Base-by-base conservation (phyloP, 805 yeast genomes). In the Starmera dryadoides region DNA sequence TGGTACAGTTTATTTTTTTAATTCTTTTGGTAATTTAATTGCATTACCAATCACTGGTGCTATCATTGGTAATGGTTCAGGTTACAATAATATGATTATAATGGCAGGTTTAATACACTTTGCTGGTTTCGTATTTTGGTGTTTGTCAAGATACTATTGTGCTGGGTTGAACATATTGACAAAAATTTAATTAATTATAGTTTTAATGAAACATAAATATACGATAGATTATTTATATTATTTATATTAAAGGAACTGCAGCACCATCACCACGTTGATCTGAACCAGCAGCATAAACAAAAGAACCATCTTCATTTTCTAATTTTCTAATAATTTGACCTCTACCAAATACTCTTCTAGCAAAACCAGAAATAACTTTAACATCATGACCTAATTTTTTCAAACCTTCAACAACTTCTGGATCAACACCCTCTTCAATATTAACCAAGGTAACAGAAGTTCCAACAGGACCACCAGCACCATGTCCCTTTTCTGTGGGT, bases 241-340 rank as follows among this genome's bases (percentile, higher is more conserved):
- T 32, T 32, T 49, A 69, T 16, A 69, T 41, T 40, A 67, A 61
- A 5, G 86, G 79, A 14, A 73, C 73, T 10, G 91, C 80, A 3
- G 83, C 82, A 7, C 94, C 94, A 56, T 85, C 95, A n/a, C 89
- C 94, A 38, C 95, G 68, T n/a, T 68, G 71, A 48, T 85, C 95
- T 39, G 84, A 75, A 2, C 94, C 95, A 10, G 76, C 94, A 30
- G 80, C 64, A 55, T 75, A 80, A 2, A 79, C 68, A 30, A 71
- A 56, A 12, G 53, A 48, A 2, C 72, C 75, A 20, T 60, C 49
- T n/a, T 30, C 44, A 46, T 28, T 49, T 52, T 18, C 38, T 35
- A 1, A 6, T 40, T 66, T 71, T 51, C 68, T 69, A 42, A 85
- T 82, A 36, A 86, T 73, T 56, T 86, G 95, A 4, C 89, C 91